phyloP scores from a whole-genome alignment of 768 basidiomycete species.

The Termitomyces sp. region DNA sequence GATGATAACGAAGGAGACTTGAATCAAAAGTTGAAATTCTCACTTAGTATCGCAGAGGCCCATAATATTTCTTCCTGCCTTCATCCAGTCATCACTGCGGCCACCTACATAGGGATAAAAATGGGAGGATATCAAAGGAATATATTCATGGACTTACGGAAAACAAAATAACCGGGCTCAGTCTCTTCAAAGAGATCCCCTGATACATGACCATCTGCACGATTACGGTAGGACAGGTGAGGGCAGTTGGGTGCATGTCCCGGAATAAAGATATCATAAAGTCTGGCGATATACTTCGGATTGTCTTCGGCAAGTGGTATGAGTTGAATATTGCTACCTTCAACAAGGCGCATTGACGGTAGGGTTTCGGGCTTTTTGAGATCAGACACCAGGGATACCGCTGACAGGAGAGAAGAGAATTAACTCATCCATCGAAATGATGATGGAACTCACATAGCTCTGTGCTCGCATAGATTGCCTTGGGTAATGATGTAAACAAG shows the following conservation, averaged over 20 bases:
- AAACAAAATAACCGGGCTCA: constrained; percentile 3
- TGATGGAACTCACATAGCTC: neutral
- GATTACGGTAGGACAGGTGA: constrained; percentile 5
- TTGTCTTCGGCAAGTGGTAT: neutral
- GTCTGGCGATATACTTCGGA: neutral
- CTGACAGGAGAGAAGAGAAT: neutral
- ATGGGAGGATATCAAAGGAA: neutral
- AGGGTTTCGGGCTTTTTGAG: neutral
- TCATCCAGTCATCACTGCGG: constrained; percentile 11
- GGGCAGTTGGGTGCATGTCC: constrained; percentile 7
- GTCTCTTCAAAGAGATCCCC: constrained; percentile 11
- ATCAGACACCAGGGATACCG: constrained; percentile 7
- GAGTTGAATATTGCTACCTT: neutral
- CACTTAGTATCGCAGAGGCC: constrained; percentile 6
- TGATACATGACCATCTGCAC: constrained; percentile 5
- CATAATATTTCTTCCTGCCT: neutral
- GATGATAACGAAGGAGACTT: neutral
- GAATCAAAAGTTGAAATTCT: neutral
- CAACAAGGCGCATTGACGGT: constrained; percentile 1
- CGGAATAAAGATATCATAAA: constrained; percentile 6
- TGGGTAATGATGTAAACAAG: neutral
- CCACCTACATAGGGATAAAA: neutral
- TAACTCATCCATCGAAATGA: neutral
- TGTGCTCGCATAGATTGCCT: constrained; percentile 9
- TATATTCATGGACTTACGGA: neutral